Evolutionary conservation across 1,139 yeast genomes (phyloP).

Genomic region (Magnusiomyces paraingens): DNA sequence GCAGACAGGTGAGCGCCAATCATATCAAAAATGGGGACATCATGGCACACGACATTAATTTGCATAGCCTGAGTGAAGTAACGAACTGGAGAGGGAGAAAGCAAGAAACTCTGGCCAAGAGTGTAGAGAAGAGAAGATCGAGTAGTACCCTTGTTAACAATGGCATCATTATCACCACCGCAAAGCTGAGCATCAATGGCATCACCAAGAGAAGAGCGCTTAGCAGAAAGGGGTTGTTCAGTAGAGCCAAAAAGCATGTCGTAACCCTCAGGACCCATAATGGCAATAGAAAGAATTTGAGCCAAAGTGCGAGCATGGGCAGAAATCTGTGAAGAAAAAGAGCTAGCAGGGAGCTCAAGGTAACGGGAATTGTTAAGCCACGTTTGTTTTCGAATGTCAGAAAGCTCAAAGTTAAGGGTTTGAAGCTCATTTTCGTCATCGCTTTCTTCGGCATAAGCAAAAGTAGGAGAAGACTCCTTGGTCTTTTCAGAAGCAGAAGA

Average conservation of each 20-base stretch:
- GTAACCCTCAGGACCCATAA: slow-evolving; percentile 21
- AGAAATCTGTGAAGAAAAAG: slow-evolving; percentile 13
- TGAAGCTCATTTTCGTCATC: background rate
- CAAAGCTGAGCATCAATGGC: slow-evolving; percentile 37
- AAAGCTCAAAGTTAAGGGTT: slow-evolving; percentile 2
- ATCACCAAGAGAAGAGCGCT: slow-evolving; percentile 20
- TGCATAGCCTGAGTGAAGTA: slow-evolving; percentile 32
- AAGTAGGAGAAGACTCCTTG: no score
- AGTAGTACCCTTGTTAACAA: slow-evolving; percentile 15
- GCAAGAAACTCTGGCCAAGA: slow-evolving; percentile 27
- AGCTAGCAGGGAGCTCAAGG: slow-evolving; percentile 19
- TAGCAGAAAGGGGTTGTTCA: slow-evolving; percentile 7
- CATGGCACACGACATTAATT: slow-evolving; percentile 21
- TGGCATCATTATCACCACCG: slow-evolving; percentile 30
- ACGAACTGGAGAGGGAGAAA: slow-evolving; percentile 27
- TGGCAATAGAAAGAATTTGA: slow-evolving; percentile 17
- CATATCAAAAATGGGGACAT: slow-evolving; percentile 5
- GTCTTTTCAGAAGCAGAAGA: background rate
- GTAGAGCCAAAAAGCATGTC: slow-evolving; percentile 11
- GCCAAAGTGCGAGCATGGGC: slow-evolving; percentile 9
- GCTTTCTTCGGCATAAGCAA: background rate
- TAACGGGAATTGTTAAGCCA: slow-evolving; percentile 28
- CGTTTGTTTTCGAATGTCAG: slow-evolving; percentile 20
- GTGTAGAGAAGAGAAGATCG: slow-evolving; percentile 26
- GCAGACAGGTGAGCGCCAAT: slow-evolving; percentile 14